Percentiles rank a stretch among this genome's conserved stretches.
phyloP scores from a whole-genome alignment of 2,329 filamentous ascomycete species.

The Colletotrichum abscissum region DNA sequence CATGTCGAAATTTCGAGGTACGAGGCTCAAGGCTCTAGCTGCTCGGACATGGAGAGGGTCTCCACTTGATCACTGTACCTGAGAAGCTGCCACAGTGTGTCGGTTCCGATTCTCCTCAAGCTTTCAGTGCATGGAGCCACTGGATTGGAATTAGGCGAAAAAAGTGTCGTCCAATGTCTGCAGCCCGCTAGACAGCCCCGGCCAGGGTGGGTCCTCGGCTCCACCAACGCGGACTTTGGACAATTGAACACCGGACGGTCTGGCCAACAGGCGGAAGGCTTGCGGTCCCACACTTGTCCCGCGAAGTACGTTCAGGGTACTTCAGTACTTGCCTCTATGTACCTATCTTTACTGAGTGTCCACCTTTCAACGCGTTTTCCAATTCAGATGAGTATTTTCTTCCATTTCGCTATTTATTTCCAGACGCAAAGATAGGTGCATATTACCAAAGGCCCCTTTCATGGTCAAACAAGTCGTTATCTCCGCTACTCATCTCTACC shows the following conservation, averaged over 20 bases:
- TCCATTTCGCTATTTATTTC: too few relatives aligned
- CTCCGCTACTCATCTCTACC: too few relatives aligned
- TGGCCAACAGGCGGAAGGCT: background rate
- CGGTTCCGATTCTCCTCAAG: background rate
- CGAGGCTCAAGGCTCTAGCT: conserved; percentile 5
- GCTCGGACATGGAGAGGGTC: background rate
- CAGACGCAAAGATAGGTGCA: too few relatives aligned
- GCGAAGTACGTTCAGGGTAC: background rate
- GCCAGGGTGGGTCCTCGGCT: background rate
- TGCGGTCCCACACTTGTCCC: background rate
- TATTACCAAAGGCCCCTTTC: too few relatives aligned
- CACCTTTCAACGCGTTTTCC: too few relatives aligned
- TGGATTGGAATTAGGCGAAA: conserved; percentile 11
- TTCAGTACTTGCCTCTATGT: too few relatives aligned
- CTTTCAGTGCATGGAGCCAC: background rate
- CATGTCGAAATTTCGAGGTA: conserved; percentile 1
- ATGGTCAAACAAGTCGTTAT: too few relatives aligned
- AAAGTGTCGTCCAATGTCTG: background rate
- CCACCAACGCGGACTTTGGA: background rate
- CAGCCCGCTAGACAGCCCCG: background rate
- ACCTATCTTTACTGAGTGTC: too few relatives aligned
- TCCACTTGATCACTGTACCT: conserved; percentile 14
- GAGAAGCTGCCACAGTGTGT: conserved; percentile 10
- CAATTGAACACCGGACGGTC: background rate
- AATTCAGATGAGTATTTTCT: too few relatives aligned